These are phyloP conservation scores for Mallotus japonicus DNA, from an alignment of 441 rosid species.

Conservation along the genomic window DNA sequence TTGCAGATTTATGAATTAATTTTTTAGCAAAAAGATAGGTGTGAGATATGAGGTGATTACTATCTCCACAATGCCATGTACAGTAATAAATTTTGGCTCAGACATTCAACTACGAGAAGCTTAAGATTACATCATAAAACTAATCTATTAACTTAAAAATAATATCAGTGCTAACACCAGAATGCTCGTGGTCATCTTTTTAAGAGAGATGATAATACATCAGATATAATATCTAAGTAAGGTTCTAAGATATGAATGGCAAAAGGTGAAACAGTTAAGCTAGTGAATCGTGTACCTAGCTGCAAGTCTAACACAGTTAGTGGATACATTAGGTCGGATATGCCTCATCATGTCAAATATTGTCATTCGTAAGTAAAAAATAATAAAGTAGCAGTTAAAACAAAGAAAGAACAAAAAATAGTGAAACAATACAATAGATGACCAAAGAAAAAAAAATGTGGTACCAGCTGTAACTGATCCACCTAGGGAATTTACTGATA, in stretches of 20 bases:
- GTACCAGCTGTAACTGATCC: slow-evolving; percentile 99
- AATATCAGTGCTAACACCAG: not conserved
- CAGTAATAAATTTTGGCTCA: not conserved
- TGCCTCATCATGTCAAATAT: slow-evolving; percentile 95
- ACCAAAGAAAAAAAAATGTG: slow-evolving; percentile 10
- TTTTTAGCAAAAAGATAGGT: not conserved
- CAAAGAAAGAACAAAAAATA: slow-evolving; percentile 9
- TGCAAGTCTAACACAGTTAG: slow-evolving; percentile 94
- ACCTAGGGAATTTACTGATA: too few species aligned
- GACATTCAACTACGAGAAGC: not conserved
- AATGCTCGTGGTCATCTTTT: not conserved
- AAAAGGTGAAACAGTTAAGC: too few species aligned
- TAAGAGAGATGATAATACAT: not conserved
- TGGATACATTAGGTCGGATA: slow-evolving; percentile 90
- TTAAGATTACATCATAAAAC: too few species aligned
- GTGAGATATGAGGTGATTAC: not conserved
- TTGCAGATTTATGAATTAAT: not conserved
- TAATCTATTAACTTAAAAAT: not conserved
- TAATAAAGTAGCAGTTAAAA: slow-evolving; percentile 12
- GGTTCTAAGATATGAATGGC: too few species aligned
- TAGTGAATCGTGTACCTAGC: slow-evolving; percentile 61
- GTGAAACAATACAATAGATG: not conserved
- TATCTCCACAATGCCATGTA: not conserved
- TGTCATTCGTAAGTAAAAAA: slow-evolving; percentile 67
- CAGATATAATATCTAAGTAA: not conserved